These are phyloP conservation scores for Fusarium graminum DNA, from an alignment of 2,329 filamentous ascomycete genomes.

Conservation along the genomic window DNA sequence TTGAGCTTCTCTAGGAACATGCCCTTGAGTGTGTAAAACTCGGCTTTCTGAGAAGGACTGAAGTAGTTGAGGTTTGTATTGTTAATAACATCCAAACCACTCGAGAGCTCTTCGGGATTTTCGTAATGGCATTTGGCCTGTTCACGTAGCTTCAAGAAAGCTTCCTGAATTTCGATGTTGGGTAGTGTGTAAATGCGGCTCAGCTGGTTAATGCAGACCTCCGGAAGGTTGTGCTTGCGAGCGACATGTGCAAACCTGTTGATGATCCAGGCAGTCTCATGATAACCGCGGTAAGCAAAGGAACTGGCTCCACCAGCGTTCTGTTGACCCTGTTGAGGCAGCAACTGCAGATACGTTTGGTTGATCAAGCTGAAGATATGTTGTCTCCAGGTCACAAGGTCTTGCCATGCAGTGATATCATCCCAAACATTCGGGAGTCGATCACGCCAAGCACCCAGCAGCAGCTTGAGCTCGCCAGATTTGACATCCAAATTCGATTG, in stretches of 20 bases:
- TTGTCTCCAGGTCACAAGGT: conserved; percentile 98
- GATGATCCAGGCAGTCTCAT: conserved; percentile 99
- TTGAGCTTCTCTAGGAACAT: conserved; percentile 98
- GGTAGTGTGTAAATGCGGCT: conserved; percentile 98
- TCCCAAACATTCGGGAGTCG: conserved; percentile 98
- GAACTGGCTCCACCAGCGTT: conserved; percentile 86
- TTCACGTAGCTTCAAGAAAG: conserved; percentile 97
- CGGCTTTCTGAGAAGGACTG: conserved; percentile 93
- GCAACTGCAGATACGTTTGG: conserved; percentile 85
- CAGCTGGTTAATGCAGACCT: conserved; percentile 97
- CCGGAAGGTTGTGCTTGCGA: conserved; percentile 94
- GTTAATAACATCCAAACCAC: conserved; percentile 96
- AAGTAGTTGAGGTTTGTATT: conserved; percentile 99
- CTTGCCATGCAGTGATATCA: conserved; percentile 99
- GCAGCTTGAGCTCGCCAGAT: conserved; percentile 93
- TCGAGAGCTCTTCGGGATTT: conserved; percentile 91
- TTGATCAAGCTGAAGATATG: conserved; percentile 99
- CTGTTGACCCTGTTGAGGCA: conserved; percentile 79
- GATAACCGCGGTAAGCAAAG: conserved; percentile 96
- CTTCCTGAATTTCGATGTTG: conserved; percentile 99
- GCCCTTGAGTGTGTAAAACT: conserved; percentile 98
- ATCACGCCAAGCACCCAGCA: conserved; percentile 95
- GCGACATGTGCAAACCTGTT: conserved; percentile 98
- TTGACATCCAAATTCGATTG: conserved; percentile 90
- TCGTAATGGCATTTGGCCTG: conserved; percentile 99